Conservation (phyloP, 257 asterid genomes). For the Solanum dulcamara region DNA sequence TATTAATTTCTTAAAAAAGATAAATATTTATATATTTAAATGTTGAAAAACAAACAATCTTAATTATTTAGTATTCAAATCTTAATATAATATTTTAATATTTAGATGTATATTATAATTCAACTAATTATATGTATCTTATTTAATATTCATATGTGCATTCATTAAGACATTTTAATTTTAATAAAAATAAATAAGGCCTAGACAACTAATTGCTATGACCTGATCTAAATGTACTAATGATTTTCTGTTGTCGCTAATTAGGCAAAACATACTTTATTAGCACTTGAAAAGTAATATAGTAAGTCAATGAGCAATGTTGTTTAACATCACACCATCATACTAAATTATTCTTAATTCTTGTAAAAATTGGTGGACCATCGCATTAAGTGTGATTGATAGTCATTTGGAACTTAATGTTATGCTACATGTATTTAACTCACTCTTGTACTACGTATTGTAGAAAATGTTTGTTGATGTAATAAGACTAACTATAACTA, state of each 20-base stretch:
- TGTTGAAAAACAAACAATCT: not conserved
- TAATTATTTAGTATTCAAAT: not conserved
- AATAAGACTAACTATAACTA: too few relatives aligned
- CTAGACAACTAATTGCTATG: not conserved
- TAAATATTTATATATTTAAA: too few relatives aligned
- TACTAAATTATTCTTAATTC: not conserved
- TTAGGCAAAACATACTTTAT: not conserved
- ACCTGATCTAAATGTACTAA: not conserved
- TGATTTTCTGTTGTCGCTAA: not conserved
- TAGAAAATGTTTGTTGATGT: too few relatives aligned
- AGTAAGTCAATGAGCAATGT: not conserved
- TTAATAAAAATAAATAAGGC: not conserved
- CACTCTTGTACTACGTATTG: too few relatives aligned
- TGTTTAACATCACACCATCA: not conserved
- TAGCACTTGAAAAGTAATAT: not conserved
- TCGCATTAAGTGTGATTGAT: too few relatives aligned
- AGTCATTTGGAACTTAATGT: too few relatives aligned
- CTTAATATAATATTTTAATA: too few relatives aligned
- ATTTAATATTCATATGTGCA: not conserved
- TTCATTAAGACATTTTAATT: not conserved
- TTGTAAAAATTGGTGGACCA: not conserved
- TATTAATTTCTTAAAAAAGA: too few relatives aligned
- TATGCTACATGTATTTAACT: too few relatives aligned
- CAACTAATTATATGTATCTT: too few relatives aligned
- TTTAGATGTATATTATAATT: too few relatives aligned